These are phyloP conservation scores for Cryptococcus sp. DNA, from an alignment of 1,284 basidiomycete species.

Conservation along the genomic window DNA sequence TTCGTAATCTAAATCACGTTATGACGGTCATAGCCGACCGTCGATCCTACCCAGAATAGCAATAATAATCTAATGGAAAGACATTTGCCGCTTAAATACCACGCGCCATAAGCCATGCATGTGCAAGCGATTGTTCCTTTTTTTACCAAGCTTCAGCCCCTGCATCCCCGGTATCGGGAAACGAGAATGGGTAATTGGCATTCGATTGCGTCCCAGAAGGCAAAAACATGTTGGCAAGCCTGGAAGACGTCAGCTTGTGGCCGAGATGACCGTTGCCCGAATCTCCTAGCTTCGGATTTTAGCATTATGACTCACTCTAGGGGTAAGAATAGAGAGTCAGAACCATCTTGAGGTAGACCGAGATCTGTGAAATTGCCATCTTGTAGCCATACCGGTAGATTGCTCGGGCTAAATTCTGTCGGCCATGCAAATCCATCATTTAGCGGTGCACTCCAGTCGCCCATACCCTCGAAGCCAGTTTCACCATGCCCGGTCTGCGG, in stretches of 20 bases:
- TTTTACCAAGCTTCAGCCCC: constrained; percentile 47
- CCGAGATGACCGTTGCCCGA: background rate
- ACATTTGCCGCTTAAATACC: too few species aligned
- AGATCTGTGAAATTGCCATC: constrained; percentile 78
- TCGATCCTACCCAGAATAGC: too few species aligned
- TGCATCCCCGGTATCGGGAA: constrained; percentile 43
- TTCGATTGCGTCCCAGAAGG: constrained; percentile 33
- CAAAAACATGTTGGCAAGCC: constrained; percentile 47
- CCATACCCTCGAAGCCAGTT: constrained; percentile 1
- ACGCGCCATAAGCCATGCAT: too few species aligned
- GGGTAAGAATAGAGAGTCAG: constrained; percentile 77
- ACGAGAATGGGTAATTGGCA: constrained; percentile 26
- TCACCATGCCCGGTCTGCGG: constrained; percentile 20
- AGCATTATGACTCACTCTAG: constrained; percentile 42
- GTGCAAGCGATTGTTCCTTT: too few species aligned
- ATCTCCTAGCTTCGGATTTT: background rate
- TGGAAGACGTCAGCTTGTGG: constrained; percentile 6
- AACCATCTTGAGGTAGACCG: constrained; percentile 80
- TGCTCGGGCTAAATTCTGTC: constrained; percentile 51
- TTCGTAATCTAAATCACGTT: too few species aligned
- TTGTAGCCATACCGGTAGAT: constrained; percentile 49
- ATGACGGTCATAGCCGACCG: too few species aligned
- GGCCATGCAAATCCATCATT: constrained; percentile 70
- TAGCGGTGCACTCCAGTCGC: constrained; percentile 53
- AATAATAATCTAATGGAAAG: too few species aligned